Base-by-base conservation (phyloP, 176 grass and related monocot genomes). In the Rhynchospora pubera region DNA sequence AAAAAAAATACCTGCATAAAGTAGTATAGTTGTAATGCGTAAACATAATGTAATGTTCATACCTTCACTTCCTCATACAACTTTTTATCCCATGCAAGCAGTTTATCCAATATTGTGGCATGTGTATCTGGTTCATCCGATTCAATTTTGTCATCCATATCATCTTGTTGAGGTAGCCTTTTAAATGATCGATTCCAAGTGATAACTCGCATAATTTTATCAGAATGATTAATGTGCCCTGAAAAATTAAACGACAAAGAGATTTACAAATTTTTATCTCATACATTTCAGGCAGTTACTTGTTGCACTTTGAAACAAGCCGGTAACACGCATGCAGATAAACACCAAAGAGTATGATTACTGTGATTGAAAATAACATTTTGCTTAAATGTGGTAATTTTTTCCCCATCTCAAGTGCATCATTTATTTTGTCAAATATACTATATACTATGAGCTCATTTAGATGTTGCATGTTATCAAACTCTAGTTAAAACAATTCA, bases 71-170 rank as follows among this genome's bases (percentile, higher is more conserved):
- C 92, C 82, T 98, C 92, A 58, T 94, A 93, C 43, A 98, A 73
- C 32, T 98, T 98, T 85, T 98, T 98, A 62, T 98, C 95, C 95
- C 95, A 98, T 10, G 95, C 92, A 87, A 98, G 92, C 89, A 98
- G 94, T 82, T 91, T 92, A 86, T 98, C 92, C 30, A 94, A 84
- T 88, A 98, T 84, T 18, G 89, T 86, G 69, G 92, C 95, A 93
- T 98, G 95, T 34, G 95, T 94, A 85, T 93, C 95, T 48, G 60
- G 85, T 69, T 91, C 90, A 68, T 93, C 85, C 42, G 67, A 85
- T 63, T 91, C 92, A 63, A 91, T 85, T 84, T 89, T 91, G 86
- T 83, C 89, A 43, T 84, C 68, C 32, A 68, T 79, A 66, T 89
- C 87, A 62, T 94, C 90, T 51, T 89, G 83, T 57, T 93, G 69